phyloP scores from a whole-genome alignment of 2,329 filamentous ascomycete species.

The Cryphonectria japonica region DNA sequence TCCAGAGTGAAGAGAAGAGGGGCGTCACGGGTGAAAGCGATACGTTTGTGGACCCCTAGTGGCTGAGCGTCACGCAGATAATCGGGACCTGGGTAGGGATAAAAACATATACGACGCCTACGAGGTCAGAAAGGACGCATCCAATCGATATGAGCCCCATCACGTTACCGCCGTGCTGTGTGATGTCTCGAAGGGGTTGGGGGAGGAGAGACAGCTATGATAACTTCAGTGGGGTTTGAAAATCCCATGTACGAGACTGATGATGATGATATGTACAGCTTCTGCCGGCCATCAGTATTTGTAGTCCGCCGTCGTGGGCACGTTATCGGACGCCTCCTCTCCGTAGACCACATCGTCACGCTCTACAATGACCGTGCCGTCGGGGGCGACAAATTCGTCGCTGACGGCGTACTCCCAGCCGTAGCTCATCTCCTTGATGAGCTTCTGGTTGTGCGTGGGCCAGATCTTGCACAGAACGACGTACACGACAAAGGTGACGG shows the following conservation, averaged over 20 bases:
- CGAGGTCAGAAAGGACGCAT: no score
- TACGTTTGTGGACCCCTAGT: not conserved
- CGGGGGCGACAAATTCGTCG: constrained; percentile 23
- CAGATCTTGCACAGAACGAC: constrained; percentile 42
- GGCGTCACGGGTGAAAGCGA: not conserved
- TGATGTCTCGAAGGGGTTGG: not conserved
- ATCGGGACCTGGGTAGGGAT: not conserved
- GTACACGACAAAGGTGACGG: constrained; percentile 39
- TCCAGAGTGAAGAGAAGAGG: not conserved
- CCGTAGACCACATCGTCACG: constrained; percentile 16
- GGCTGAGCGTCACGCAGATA: not conserved
- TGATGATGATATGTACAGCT: not conserved
- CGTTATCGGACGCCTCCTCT: constrained; percentile 13
- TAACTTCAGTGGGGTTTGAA: not conserved
- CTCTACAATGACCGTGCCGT: constrained; percentile 22
- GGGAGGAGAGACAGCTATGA: not conserved
- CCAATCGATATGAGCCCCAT: not conserved
- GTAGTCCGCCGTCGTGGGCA: constrained; percentile 10
- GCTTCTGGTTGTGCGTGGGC: constrained; percentile 21
- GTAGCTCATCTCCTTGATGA: constrained; percentile 22
- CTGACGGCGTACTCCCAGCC: constrained; percentile 20
- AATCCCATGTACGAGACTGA: not conserved
- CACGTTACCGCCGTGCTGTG: not conserved
- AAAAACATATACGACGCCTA: not conserved
- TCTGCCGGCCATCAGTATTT: constrained; percentile 6